A percentile compares a stretch with the other conserved stretches of the same genome.
phyloP scores from a whole-genome alignment of 306 rosid genomes.

The Abrus precatorius region DNA sequence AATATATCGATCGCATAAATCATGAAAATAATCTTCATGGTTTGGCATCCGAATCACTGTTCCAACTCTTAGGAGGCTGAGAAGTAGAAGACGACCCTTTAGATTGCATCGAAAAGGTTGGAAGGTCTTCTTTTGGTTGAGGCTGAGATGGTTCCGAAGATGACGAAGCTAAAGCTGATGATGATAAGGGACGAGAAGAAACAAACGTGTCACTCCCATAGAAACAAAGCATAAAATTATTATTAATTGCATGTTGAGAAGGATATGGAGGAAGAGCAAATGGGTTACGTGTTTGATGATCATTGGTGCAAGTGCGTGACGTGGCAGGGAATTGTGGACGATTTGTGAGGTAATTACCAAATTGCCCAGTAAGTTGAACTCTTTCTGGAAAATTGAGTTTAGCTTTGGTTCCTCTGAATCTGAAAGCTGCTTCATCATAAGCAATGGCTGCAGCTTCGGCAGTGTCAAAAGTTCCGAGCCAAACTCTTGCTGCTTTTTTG shows the following conservation, averaged over 20 bases:
- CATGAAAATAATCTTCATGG: background rate
- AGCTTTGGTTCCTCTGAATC: slow-evolving; percentile 83
- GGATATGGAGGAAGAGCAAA: slow-evolving; percentile 10
- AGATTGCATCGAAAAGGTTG: slow-evolving; percentile 47
- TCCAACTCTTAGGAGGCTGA: slow-evolving; percentile 42
- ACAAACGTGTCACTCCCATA: slow-evolving; percentile 7
- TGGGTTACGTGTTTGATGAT: background rate
- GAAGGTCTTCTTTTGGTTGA: slow-evolving; percentile 45
- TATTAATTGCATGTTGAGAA: too few relatives aligned
- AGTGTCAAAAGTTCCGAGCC: slow-evolving; percentile 80
- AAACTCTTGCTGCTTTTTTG: slow-evolving; percentile 71
- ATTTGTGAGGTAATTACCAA: slow-evolving; percentile 43
- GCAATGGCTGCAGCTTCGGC: slow-evolving; percentile 83
- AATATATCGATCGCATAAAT: background rate
- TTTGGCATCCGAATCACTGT: slow-evolving; percentile 31
- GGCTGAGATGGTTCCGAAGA: slow-evolving; percentile 45
- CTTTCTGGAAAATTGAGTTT: slow-evolving; percentile 87
- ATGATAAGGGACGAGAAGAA: slow-evolving; percentile 2
- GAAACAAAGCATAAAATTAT: background rate
- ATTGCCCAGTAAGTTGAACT: slow-evolving; percentile 42
- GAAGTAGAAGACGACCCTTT: slow-evolving; percentile 51
- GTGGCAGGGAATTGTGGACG: background rate
- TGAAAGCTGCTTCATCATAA: slow-evolving; percentile 77
- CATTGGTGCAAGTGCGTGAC: background rate
- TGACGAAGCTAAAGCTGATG: slow-evolving; percentile 37